Base-by-base conservation (phyloP, 2,329 filamentous ascomycete species). In the Stromatinia cepivora region DNA sequence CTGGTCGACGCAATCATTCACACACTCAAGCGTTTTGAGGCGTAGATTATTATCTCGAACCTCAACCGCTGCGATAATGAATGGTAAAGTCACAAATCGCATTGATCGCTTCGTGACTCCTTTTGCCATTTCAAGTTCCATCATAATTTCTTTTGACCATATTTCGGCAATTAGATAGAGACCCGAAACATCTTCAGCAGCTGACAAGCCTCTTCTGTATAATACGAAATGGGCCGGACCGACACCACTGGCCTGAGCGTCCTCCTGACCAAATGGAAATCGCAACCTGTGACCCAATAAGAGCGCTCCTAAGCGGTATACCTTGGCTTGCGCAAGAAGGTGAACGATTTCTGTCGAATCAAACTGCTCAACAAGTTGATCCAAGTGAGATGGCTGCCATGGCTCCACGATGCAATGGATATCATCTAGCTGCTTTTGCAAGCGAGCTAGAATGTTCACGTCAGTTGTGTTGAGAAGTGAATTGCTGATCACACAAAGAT, bases 1-100 rank as follows among this genome's bases (percentile, higher is more conserved):
- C 5, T 73, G 70, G 58, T 76, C 75, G 2, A 77, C 74, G 28
- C 71, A 97, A 97, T 75, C 57, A 25, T 73, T 71, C 28, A 75
- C 74, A 64, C 62, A 22, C 52, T 73, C 68, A 15, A 63, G 45
- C 22, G 13, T 50, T 4, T 34, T 63, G 20, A 39, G 17, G 4
- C 45, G 61, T 11, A 17, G 15, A 5, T 9, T 25, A 10, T 20
- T 6, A 1, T 36, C 45, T 63, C 28, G 45, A 20, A 48, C 22
- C 15, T 50, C 45, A 50, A 36, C 61, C 3, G 61, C 45, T 50
- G 61, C 28, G 25, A 63, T 63, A 25, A 77, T 69, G 59, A 76
- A 77, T 64, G 75, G 76, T 31, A 77, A 48, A 6, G 76, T 76
- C 64, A 77, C 74, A 70, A 66, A 77, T 25, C 71, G 72, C 22